Base-by-base conservation (phyloP, 2,329 filamentous ascomycete genomes). In the Cladophialophora carrionii region DNA sequence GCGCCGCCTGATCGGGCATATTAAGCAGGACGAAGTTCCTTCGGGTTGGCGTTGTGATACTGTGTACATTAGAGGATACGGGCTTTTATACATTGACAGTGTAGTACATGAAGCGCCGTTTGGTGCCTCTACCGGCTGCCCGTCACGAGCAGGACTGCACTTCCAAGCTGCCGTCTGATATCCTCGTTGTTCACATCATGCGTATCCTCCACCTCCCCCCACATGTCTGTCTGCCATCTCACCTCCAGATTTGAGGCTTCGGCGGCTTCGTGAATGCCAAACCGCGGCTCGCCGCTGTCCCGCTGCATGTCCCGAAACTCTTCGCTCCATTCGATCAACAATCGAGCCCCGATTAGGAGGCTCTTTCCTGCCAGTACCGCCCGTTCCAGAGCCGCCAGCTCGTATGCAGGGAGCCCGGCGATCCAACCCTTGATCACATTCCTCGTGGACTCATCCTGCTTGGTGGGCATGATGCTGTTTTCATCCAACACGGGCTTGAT, bases 191-290 rank as follows among this genome's bases (percentile, higher is more conserved):
- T 90, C 0, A 99, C 95, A 81, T 99, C 95, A 78, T 99, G 95
- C 31, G 93, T 96, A 78, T 99, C 93, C 77, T 99, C 95, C 0
- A 99, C 95, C 81, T 96, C 93, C 8, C 95, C 95, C 94, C 95
- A 98, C 78, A 90, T 88, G 31, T 85, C 81, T 0, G 89, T 96
- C 84, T 99, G 95, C 89, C 92, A 97, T 69, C 87, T 84, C 17
- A 96, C 91, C 81, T 99, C 95, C 49, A 96, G 76, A 72, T 86
- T 96, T 5, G 89, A 88, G 14, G 90, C 89, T 72, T 84, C 82
- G 0, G 91, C 88, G 0, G 93, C 94, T 75, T 96, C 88, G 73
- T 96, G 90, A 12, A 96, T 88, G 0, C 91, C 90, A 74, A 96
- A 97, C 62, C 76, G 77, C 55, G 68, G 72, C 46, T 52, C 48